phyloP scores from a whole-genome alignment of 352 stramenopile species.

The Phytophthora meadii region DNA sequence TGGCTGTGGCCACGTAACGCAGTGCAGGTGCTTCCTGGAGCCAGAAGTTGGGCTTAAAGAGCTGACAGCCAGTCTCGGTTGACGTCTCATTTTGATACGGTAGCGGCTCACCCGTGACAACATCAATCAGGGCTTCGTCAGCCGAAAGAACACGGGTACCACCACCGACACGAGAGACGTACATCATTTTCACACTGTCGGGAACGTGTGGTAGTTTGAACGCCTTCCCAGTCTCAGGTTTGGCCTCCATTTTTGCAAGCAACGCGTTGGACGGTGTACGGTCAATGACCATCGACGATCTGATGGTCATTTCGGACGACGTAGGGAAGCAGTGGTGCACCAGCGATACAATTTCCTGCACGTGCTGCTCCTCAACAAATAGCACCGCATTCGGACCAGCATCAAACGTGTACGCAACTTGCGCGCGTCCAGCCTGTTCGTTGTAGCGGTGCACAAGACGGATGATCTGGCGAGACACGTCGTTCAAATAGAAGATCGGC shows the following conservation, averaged over 20 bases:
- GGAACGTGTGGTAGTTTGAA: slow-evolving; percentile 29
- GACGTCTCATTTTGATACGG: slow-evolving; percentile 17
- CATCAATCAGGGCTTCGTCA: slow-evolving; percentile 59
- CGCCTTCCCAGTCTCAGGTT: slow-evolving; percentile 11
- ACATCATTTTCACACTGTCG: slow-evolving; percentile 69
- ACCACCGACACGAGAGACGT: slow-evolving; percentile 67
- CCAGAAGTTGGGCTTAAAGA: slow-evolving; percentile 18
- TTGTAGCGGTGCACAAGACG: slow-evolving; percentile 96
- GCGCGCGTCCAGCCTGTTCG: slow-evolving; percentile 60
- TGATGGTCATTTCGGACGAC: slow-evolving; percentile 38
- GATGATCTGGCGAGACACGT: slow-evolving; percentile 86
- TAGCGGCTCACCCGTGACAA: slow-evolving; percentile 45
- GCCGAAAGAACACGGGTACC: slow-evolving; percentile 48
- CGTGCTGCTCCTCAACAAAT: slow-evolving; percentile 81
- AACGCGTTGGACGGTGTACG: slow-evolving; percentile 25
- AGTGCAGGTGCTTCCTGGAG: not conserved
- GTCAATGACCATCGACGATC: slow-evolving; percentile 39
- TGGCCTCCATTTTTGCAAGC: slow-evolving; percentile 27
- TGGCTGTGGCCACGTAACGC: slow-evolving; percentile 18
- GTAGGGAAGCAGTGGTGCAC: slow-evolving; percentile 62
- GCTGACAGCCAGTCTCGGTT: slow-evolving; percentile 7
- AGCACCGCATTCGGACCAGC: slow-evolving; percentile 98
- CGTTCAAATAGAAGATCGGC: slow-evolving; percentile 99
- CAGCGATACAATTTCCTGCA: slow-evolving; percentile 66
- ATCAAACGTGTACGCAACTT: slow-evolving; percentile 98